A percentile compares a stretch with the other conserved stretches of the same genome.
Conservation (phyloP, 2,329 filamentous ascomycete species). For the Xylariaceae sp. region DNA sequence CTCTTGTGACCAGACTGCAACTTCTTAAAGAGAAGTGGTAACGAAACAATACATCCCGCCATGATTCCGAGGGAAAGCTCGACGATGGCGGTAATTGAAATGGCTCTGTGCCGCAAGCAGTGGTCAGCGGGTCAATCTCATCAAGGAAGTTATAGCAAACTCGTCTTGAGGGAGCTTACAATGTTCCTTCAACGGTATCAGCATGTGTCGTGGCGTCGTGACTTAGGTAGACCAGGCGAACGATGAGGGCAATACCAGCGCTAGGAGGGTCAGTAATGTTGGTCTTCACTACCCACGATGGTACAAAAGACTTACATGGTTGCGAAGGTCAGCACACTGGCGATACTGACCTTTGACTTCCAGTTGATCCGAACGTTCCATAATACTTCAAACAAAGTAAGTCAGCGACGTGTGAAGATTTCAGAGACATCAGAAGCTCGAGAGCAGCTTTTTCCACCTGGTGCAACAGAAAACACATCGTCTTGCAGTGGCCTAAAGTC, state of each 20-base stretch:
- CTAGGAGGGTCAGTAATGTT: slow-evolving; percentile 23
- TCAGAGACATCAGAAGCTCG: not conserved
- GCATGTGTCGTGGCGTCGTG: slow-evolving; percentile 20
- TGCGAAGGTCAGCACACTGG: slow-evolving; percentile 44
- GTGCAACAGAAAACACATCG: not conserved
- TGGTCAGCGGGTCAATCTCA: not conserved
- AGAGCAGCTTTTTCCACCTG: not conserved
- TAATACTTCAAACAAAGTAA: slow-evolving; percentile 32
- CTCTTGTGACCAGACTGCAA: slow-evolving; percentile 17
- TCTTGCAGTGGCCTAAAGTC: not conserved
- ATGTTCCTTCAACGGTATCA: slow-evolving; percentile 32
- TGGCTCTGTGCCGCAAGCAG: slow-evolving; percentile 23
- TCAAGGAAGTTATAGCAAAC: not conserved
- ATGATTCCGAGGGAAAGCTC: slow-evolving; percentile 35
- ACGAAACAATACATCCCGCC: slow-evolving; percentile 31
- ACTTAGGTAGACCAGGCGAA: slow-evolving; percentile 35
- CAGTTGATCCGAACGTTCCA: slow-evolving; percentile 46
- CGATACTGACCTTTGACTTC: slow-evolving; percentile 42
- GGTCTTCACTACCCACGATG: not conserved
- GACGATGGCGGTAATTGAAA: slow-evolving; percentile 32
- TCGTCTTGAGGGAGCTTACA: slow-evolving; percentile 23
- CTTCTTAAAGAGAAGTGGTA: slow-evolving; percentile 31
- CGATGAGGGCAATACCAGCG: slow-evolving; percentile 36
- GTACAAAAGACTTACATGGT: slow-evolving; percentile 38
- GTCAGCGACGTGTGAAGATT: not conserved